Evolutionary conservation across 2,329 filamentous ascomycete genomes (phyloP).

Genomic region (Keithomyces neogunnii): DNA sequence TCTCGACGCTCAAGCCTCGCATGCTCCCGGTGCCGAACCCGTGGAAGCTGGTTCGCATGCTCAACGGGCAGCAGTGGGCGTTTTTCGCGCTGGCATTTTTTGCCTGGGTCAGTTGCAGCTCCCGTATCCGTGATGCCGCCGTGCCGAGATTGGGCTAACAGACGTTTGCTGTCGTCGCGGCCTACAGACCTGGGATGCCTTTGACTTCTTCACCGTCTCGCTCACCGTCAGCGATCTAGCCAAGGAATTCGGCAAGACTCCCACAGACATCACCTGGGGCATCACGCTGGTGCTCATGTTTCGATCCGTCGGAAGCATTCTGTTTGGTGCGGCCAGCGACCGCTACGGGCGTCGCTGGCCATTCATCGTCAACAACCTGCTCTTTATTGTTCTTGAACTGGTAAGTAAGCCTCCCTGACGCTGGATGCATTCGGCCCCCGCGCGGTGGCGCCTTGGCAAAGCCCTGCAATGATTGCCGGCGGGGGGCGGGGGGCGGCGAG

Average conservation of each 20-base stretch:
- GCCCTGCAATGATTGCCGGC: neutral
- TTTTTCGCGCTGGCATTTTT: slow-evolving; percentile 47
- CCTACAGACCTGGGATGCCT: slow-evolving; percentile 50
- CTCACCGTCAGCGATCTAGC: slow-evolving; percentile 47
- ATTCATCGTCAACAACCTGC: slow-evolving; percentile 65
- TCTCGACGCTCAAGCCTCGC: slow-evolving; percentile 48
- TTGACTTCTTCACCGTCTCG: slow-evolving; percentile 59
- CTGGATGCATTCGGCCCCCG: neutral
- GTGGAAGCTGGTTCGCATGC: slow-evolving; percentile 36
- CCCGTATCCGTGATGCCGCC: no score
- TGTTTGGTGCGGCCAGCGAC: slow-evolving; percentile 47
- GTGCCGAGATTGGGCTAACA: neutral
- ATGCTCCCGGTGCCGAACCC: slow-evolving; percentile 47
- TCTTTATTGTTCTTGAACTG: slow-evolving; percentile 65
- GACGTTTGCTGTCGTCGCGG: neutral
- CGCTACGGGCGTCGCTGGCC: slow-evolving; percentile 59
- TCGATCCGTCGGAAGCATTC: slow-evolving; percentile 44
- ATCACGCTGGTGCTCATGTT: slow-evolving; percentile 57
- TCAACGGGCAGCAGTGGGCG: slow-evolving; percentile 42
- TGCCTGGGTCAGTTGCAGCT: slow-evolving; percentile 39
- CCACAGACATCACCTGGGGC: slow-evolving; percentile 54
- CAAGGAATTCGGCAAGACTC: slow-evolving; percentile 41
- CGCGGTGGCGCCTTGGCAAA: neutral
- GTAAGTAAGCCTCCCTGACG: slow-evolving; percentile 30
- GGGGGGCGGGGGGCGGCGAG: neutral